These are phyloP conservation scores for Plasmopara viticola DNA, from an alignment of 352 stramenopile species.

Conservation along the genomic window DNA sequence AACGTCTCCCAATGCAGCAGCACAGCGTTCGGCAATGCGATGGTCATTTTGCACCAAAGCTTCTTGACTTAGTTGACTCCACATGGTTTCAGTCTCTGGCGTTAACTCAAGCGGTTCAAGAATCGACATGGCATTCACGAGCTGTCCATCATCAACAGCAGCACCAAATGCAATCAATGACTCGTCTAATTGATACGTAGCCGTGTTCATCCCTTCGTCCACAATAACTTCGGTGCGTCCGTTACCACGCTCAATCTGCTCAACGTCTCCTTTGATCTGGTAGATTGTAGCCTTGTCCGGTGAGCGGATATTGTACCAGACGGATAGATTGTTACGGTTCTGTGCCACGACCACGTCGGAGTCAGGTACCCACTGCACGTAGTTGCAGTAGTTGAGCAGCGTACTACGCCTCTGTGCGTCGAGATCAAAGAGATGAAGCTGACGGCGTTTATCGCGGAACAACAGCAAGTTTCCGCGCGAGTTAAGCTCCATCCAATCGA, in stretches of 20 bases:
- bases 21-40: constrained; percentile 86
- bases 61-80: constrained; percentile 85
- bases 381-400: constrained; percentile 93
- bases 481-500: constrained; percentile 95
- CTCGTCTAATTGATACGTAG: constrained; percentile 90
- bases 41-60: constrained; percentile 85
- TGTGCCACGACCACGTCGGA: constrained; percentile 94
- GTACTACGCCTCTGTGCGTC: constrained; percentile 80
- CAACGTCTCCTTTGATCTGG: constrained; percentile 93
- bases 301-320: constrained; percentile 95
- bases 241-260: constrained; percentile 91
- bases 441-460: constrained; percentile 89
- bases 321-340: constrained; percentile 86
- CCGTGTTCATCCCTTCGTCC: constrained; percentile 91
- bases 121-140: constrained; percentile 90
- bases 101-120: constrained; percentile 89
- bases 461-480: constrained; percentile 84
- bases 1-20: constrained; percentile 89
- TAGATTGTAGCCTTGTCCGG: constrained; percentile 92
- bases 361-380: constrained; percentile 95
- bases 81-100: constrained; percentile 91
- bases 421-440: constrained; percentile 91
- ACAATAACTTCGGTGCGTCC: constrained; percentile 93
- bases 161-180: constrained; percentile 91
- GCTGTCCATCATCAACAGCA: constrained; percentile 89